Evolutionary conservation across 1,284 basidiomycete genomes (phyloP), one percentile per base, ranked within the genome.

Genomic region (Sporisorium graminicola): DNA sequence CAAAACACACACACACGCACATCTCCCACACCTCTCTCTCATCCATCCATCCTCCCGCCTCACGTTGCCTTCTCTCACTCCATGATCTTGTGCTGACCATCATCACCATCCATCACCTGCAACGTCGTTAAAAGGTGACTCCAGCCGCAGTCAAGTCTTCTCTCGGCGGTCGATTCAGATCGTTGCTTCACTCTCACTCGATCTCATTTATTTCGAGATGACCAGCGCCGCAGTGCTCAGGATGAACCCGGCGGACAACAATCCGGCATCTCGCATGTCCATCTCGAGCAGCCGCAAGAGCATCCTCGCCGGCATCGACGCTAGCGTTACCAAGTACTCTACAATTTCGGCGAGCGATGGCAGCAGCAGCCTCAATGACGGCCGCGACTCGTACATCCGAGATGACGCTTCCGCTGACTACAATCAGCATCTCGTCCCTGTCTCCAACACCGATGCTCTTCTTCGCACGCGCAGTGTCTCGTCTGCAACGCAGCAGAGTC

Each of bases 391-490:
- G 51, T 29, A 26, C 46, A n/a, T 51, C 18, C n/a, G 20, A 20
- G 64, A 65, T 24, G 58, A 65, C 62, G 54, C 61, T 37, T 59
- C 47, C 33, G 29, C 29, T 10, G 57, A 61, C 18, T 51, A 58
- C 47, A 43, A 31, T 18, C 43, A 60, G 3, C 66, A 69, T 33
- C 57, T 67, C 13, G 59, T 67, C 42, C 68, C 72, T 14, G 50
- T 76, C 57, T 78, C 77, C 47, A 72, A 69, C 53, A 78, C 77
- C 16, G 77, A 78, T 60, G 67, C 77, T 7, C 31, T 78, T 2
- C 63, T 78, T 13, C 65, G 77, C 26, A 35, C 52, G 2, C 71
- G 65, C 35, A 43, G 54, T 20, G 49, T 56, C 6, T 58, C 56
- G 2, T 14, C 31, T 5, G 65, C 66, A 10, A 58, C 50, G 18